phyloP scores from a whole-genome alignment of 495 filamentous ascomycete genomes.

The Lophiostoma macrostomum region DNA sequence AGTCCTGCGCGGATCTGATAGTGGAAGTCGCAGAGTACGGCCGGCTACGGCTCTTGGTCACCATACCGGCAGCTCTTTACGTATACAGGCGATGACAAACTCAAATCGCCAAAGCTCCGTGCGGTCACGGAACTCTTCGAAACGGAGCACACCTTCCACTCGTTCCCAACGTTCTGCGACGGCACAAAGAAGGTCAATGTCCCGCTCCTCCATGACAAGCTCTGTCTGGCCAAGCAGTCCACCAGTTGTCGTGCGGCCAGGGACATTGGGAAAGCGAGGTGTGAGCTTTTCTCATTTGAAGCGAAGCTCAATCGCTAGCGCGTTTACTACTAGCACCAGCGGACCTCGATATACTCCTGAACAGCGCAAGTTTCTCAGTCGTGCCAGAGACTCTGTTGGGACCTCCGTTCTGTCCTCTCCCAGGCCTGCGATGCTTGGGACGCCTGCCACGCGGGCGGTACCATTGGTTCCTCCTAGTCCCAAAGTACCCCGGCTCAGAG shows the following conservation, averaged over 20 bases:
- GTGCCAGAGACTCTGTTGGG: neutral
- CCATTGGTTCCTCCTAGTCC: conserved; percentile 14
- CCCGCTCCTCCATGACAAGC: conserved; percentile 48
- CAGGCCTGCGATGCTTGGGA: neutral
- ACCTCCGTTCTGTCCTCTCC: conserved; percentile 8
- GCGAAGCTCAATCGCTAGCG: conserved; percentile 37
- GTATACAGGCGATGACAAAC: conserved; percentile 30
- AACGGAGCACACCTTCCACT: conserved; percentile 27
- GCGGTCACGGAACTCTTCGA: conserved; percentile 20
- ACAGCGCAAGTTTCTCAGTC: conserved; percentile 11
- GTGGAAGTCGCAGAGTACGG: conserved; percentile 23
- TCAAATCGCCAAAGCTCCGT: conserved; percentile 18
- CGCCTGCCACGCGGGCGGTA: conserved; percentile 19
- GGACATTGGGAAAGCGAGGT: conserved; percentile 64
- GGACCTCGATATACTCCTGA: conserved; percentile 31
- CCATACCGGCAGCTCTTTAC: conserved; percentile 38
- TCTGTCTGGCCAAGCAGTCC: conserved; percentile 57
- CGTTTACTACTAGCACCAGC: conserved; percentile 19
- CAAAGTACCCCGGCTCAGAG: conserved; percentile 28
- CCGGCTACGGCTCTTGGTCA: conserved; percentile 27
- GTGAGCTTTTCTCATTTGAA: conserved; percentile 73
- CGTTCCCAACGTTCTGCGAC: conserved; percentile 8
- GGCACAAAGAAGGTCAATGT: conserved; percentile 31
- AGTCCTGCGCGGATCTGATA: conserved; percentile 53
- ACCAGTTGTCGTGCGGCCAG: conserved; percentile 52